Evolutionary conservation across 75 land plant species (phyloP).

Genomic region (Azolla pinnata): DNA sequence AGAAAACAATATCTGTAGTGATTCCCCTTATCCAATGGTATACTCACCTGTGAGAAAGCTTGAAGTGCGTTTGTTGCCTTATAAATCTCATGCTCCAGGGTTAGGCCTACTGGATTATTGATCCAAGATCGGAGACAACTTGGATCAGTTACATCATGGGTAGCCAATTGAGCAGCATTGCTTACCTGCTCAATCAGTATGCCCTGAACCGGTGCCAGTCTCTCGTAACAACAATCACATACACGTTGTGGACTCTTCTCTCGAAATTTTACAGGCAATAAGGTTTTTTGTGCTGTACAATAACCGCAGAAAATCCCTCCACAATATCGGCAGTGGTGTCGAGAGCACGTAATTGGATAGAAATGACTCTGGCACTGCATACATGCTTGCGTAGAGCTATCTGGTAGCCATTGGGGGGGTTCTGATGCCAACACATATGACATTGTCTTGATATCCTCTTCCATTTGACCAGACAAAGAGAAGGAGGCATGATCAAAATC

Average conservation of each 20-base stretch:
- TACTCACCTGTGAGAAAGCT: slow-evolving; percentile 50
- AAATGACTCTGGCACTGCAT: slow-evolving; percentile 79
- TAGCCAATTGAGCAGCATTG: slow-evolving; percentile 76
- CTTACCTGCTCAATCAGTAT: slow-evolving; percentile 77
- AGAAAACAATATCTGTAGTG: too few relatives aligned
- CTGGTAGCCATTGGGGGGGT: slow-evolving; percentile 87
- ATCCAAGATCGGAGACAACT: slow-evolving; percentile 91
- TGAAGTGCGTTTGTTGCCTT: slow-evolving; percentile 89
- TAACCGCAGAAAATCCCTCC: slow-evolving; percentile 82
- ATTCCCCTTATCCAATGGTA: too few relatives aligned
- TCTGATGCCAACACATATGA: slow-evolving; percentile 55
- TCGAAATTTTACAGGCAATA: slow-evolving; percentile 74
- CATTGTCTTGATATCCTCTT: slow-evolving; percentile 1
- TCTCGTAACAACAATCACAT: slow-evolving; percentile 90
- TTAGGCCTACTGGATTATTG: slow-evolving; percentile 77
- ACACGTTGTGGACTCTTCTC: slow-evolving; percentile 66
- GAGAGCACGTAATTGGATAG: slow-evolving; percentile 81
- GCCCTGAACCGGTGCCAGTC: slow-evolving; percentile 74
- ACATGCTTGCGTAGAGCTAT: slow-evolving; percentile 76
- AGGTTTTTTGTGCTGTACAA: slow-evolving; percentile 68
- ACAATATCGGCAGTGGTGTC: slow-evolving; percentile 98
- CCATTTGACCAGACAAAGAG: not conserved
- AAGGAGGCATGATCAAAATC: not conserved
- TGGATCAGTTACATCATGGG: slow-evolving; percentile 82
- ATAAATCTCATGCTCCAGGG: slow-evolving; percentile 93